These are phyloP conservation scores for Paracoccidioides brasiliensis DNA, from an alignment of 2,329 filamentous ascomycete species.

Conservation along the genomic window DNA sequence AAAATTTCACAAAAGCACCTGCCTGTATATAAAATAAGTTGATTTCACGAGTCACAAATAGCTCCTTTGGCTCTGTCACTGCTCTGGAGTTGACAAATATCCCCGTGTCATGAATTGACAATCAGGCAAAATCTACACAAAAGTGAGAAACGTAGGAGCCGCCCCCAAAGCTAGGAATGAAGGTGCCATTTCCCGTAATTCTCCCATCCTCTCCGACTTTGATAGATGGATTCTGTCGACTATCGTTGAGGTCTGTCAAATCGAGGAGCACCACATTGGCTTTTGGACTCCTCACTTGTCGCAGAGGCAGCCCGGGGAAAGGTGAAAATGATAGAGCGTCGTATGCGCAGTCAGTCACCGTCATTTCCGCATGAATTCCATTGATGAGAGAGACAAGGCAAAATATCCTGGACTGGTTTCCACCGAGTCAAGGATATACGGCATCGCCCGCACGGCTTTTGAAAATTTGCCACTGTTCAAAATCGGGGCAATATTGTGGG, in stretches of 20 bases:
- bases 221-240: constrained; percentile 44
- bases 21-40: constrained; percentile 43
- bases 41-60: constrained; percentile 15
- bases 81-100: constrained; percentile 38
- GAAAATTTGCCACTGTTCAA: constrained; percentile 50
- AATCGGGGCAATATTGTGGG: constrained; percentile 49
- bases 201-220: constrained; percentile 46
- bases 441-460: constrained; percentile 36
- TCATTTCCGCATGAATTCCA: constrained; percentile 52
- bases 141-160: constrained; percentile 51
- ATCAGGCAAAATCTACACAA: constrained; percentile 52
- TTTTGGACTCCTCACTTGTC: constrained; percentile 17
- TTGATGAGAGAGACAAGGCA: constrained; percentile 46
- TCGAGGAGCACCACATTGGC: constrained; percentile 52
- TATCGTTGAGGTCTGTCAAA: constrained; percentile 49
- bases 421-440: constrained; percentile 39
- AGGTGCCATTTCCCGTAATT: constrained; percentile 48
- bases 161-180: constrained; percentile 51
- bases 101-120: constrained; percentile 45
- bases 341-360: constrained; percentile 50
- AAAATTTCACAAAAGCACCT: constrained; percentile 52
- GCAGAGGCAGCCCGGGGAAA: constrained; percentile 35
- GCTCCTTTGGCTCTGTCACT: not conserved
- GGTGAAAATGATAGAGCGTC: constrained; percentile 53
- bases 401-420: constrained; percentile 53